Percentiles rank a stretch among this genome's conserved stretches.
Conservation (phyloP, 2,329 filamentous ascomycete genomes). For the Pseudohalonectria lignicola region DNA sequence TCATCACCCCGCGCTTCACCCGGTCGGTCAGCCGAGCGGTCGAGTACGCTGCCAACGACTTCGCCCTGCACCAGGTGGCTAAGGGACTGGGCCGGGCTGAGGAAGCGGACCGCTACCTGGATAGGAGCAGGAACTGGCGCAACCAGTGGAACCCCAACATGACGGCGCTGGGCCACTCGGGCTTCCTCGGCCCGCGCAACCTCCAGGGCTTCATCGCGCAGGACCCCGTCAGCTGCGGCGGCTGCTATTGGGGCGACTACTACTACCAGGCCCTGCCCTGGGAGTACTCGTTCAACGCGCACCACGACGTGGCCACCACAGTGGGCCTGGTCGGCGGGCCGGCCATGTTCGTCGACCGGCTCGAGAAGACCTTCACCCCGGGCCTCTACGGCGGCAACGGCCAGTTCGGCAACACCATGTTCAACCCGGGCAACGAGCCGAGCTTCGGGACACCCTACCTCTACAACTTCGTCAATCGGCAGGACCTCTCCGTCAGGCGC, state of each 20-base stretch:
- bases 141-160: slow-evolving; percentile 58
- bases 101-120: slow-evolving; percentile 49
- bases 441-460: slow-evolving; percentile 57
- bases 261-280: slow-evolving; percentile 50
- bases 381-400: slow-evolving; percentile 28
- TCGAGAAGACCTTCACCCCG: slow-evolving; percentile 50
- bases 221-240: slow-evolving; percentile 49
- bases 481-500: slow-evolving; percentile 47
- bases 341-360: slow-evolving; percentile 40
- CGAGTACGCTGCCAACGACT: slow-evolving; percentile 56
- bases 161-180: slow-evolving; percentile 46
- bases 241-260: slow-evolving; percentile 53
- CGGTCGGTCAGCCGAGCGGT: slow-evolving; percentile 54
- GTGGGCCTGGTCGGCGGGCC: slow-evolving; percentile 42
- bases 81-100: slow-evolving; percentile 38
- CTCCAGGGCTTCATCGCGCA: slow-evolving; percentile 19
- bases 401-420: slow-evolving; percentile 35
- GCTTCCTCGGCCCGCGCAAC: slow-evolving; percentile 53
- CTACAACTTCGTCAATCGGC: slow-evolving; percentile 55
- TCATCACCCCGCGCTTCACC: slow-evolving; percentile 53
- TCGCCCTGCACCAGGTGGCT: slow-evolving; percentile 54
- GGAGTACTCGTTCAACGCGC: slow-evolving; percentile 57
- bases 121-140: slow-evolving; percentile 56
- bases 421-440: slow-evolving; percentile 46
- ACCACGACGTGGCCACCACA: slow-evolving; percentile 50